A percentile compares a stretch with the other conserved stretches of the same genome.
Evolutionary conservation across 306 rosid species (phyloP).

Genomic region (Calophaca sinica): DNA sequence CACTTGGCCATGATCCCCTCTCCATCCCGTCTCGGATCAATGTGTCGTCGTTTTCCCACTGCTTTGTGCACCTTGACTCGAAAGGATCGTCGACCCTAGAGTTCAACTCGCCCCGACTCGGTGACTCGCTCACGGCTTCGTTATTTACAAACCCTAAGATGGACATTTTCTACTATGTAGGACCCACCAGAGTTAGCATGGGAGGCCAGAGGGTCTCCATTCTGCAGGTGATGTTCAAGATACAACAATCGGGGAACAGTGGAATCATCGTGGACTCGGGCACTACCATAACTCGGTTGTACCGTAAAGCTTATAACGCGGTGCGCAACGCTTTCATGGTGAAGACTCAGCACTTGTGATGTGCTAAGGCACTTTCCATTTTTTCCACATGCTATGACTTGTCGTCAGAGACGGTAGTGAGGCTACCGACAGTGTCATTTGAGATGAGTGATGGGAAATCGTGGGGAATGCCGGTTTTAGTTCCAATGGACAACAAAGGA

Average conservation of each 20-base stretch:
- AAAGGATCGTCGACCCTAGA: slow-evolving; percentile 71
- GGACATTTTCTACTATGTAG: slow-evolving; percentile 69
- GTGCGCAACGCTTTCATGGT: slow-evolving; percentile 72
- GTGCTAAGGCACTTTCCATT: slow-evolving; percentile 49
- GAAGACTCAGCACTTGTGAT: slow-evolving; percentile 51
- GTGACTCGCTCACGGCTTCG: slow-evolving; percentile 61
- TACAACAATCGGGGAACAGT: slow-evolving; percentile 65
- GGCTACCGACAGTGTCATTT: slow-evolving; percentile 80
- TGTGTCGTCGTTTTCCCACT: slow-evolving; percentile 76
- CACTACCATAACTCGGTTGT: slow-evolving; percentile 75
- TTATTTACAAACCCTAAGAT: slow-evolving; percentile 47
- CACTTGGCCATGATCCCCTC: slow-evolving; percentile 73
- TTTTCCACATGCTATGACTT: slow-evolving; percentile 87
- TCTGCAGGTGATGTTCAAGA: slow-evolving; percentile 48
- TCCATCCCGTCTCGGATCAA: slow-evolving; percentile 69
- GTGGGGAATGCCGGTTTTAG: slow-evolving; percentile 64
- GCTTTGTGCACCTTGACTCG: slow-evolving; percentile 80
- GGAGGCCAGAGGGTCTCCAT: slow-evolving; percentile 58
- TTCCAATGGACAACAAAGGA: slow-evolving; percentile 70
- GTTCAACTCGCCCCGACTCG: slow-evolving; percentile 73
- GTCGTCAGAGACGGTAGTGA: slow-evolving; percentile 52
- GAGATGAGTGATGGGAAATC: slow-evolving; percentile 54
- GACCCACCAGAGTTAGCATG: slow-evolving; percentile 67
- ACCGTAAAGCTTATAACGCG: slow-evolving; percentile 58
- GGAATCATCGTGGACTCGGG: slow-evolving; percentile 88